Evolutionary conservation across 129 eudicot genomes (phyloP), one percentile per base, ranked within the genome.

Genomic region (Lactuca sativa): DNA sequence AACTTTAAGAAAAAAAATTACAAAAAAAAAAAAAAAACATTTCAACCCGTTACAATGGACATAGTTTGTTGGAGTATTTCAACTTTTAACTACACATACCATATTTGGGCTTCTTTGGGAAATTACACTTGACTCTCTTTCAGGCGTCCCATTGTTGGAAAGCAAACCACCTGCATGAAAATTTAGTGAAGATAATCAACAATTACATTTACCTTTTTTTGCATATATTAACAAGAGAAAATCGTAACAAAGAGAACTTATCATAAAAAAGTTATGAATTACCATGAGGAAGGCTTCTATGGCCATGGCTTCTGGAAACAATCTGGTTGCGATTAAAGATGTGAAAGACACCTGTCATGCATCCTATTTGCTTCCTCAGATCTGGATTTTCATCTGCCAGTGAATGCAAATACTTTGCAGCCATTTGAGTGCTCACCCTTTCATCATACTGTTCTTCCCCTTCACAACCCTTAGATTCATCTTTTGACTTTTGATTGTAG

Each of bases 311-410:
- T 62, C 86, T 69, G 14, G 92, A 59, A n/a, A 85, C 53, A 1
- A 86, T 67, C 21, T 84, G 82, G 9, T 86, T 84, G 4, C 95
- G 90, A 65, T 88, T 95, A 53, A 91, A 88, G 67, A 92, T 62
- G 30, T 92, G 95, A 67, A 92, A 86, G 11, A 89, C 85, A 25
- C 96, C 96, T 15, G 83, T 86, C 85, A 82, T 79, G 67, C 95
- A 92, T 76, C 98, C 91, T 6, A 92, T 76, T 52, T 92, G 98
- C 86, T 86, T 89, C 66, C 77, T 83, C 77, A 92, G 83, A 79
- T 92, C 95, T 25, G 82, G 84, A 72, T 88, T 92, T 6, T 86
- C 97, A 75, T 92, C 96, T 38, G 89, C 82, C 70, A 86, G 61
- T 56, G 96, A 86, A 82, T 84, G 95, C 71, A 92, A 67, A 68